Evolutionary conservation across 2,329 filamentous ascomycete species (phyloP).

Genomic region (Claviceps maximensis): DNA sequence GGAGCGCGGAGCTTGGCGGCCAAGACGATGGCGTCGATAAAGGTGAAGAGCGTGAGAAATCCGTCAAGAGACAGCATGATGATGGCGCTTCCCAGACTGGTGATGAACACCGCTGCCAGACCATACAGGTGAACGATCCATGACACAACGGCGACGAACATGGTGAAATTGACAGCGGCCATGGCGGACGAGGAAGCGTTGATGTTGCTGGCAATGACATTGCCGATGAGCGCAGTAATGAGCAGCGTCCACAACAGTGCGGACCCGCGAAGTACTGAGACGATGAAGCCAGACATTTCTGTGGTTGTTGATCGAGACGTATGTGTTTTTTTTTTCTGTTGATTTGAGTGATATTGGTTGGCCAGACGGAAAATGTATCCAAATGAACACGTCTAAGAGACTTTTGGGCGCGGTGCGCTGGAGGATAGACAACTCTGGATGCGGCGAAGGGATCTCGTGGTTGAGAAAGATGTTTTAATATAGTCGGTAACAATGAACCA

Average conservation of each 20-base stretch:
- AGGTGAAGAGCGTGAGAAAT: conserved; percentile 51
- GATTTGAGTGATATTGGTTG: not conserved
- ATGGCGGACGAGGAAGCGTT: conserved; percentile 27
- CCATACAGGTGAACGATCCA: conserved; percentile 55
- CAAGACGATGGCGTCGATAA: conserved; percentile 57
- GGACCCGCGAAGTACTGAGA: conserved; percentile 31
- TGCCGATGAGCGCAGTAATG: conserved; percentile 43
- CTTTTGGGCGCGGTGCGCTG: not conserved
- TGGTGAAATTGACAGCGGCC: conserved; percentile 47
- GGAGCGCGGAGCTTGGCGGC: conserved; percentile 55
- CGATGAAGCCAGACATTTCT: conserved; percentile 25
- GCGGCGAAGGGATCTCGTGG: not conserved
- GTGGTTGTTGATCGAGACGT: not conserved
- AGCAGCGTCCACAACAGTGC: conserved; percentile 41
- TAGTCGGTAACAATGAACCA: not conserved
- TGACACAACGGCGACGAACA: conserved; percentile 55
- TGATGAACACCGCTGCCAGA: conserved; percentile 40
- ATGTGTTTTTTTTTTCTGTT: not conserved
- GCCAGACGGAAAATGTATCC: not conserved
- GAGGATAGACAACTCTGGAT: not conserved
- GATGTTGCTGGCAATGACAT: conserved; percentile 39
- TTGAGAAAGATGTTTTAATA: not conserved
- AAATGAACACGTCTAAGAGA: not conserved
- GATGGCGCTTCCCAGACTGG: conserved; percentile 37
- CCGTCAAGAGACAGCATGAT: conserved; percentile 43